Evolutionary conservation across 176 grass and related monocot species (phyloP), one percentile per base, ranked within the genome.

Genomic region (Phyllostachys edulis): DNA sequence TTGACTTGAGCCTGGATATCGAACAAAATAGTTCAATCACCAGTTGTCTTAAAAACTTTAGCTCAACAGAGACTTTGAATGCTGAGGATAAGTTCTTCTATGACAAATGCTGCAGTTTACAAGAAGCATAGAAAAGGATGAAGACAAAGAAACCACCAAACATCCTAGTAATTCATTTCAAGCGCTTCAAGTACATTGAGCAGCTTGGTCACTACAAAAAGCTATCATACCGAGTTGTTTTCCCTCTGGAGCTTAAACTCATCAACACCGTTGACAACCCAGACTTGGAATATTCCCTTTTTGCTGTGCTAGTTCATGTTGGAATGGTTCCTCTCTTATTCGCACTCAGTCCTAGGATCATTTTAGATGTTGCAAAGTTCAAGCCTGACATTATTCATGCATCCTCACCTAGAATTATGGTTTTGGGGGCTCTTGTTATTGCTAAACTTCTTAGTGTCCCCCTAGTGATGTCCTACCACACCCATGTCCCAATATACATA

Each of bases 61-160:
- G 96, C 85, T 99, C 96, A 61, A 99, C 93, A 67, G 96, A 99
- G 81, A 99, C 96, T 77, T 81, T 99, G 69, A 96, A 96, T 81
- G 96, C 93, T 1, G 93, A 99, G 74, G 96, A 99, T 82, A 99
- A 96, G 84, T 99, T 99, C 90, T 99, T 99, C 80, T 99, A 93
- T 76, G 96, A 99, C 84, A 99, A 99, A 90, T 99, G 96, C 70
- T 95, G 96, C 89, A 99, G 95, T 85, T 85, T 98, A 67, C 96
- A 98, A 87, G 93, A 98, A 93, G 96, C 96, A 9, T 89, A 98
- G 82, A 98, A 98, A 87, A 91, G 93, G 79, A 92, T 98, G 96
- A 98, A 98, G 83, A 95, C 95, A 80, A 98, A 98, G 85, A 92
- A 95, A 78, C 89, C 87, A 49, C 96, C 96, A 79, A 98, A 91